These are phyloP conservation scores for Simplicillium sp. DNA, from an alignment of 2,329 filamentous ascomycete genomes.

Conservation along the genomic window DNA sequence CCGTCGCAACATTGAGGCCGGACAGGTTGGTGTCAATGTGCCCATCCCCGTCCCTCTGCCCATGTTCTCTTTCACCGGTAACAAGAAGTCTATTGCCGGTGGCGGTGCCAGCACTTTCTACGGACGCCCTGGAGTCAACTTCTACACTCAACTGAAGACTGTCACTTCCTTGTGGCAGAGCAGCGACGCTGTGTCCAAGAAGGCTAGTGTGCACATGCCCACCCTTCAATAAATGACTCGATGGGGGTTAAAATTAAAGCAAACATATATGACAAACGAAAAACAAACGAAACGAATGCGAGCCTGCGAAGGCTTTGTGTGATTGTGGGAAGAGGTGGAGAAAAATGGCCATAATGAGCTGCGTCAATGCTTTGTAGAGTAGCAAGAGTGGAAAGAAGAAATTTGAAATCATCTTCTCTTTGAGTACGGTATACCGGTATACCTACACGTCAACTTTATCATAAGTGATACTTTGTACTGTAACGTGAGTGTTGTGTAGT, in stretches of 20 bases:
- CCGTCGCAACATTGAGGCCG: conserved; percentile 73
- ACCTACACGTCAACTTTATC: no score
- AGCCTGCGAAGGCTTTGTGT: not conserved
- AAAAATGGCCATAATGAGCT: no score
- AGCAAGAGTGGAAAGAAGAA: no score
- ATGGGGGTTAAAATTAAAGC: not conserved
- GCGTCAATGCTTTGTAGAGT: no score
- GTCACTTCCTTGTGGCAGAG: conserved; percentile 87
- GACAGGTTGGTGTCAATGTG: conserved; percentile 80
- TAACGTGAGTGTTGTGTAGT: no score
- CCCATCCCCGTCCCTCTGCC: conserved; percentile 65
- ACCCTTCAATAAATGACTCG: conserved; percentile 25
- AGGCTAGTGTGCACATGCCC: conserved; percentile 86
- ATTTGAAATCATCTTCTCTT: no score
- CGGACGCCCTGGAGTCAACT: conserved; percentile 82
- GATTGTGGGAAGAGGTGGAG: no score
- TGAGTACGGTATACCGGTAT: no score
- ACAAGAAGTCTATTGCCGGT: conserved; percentile 86
- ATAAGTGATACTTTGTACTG: no score
- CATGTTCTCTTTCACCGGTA: conserved; percentile 65
- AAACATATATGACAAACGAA: not conserved
- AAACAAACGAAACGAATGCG: not conserved
- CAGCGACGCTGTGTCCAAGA: conserved; percentile 74
- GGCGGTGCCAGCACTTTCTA: conserved; percentile 93
- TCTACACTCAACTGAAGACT: conserved; percentile 97